These are phyloP conservation scores for Picea abies DNA, from an alignment of 83 land plant genomes.

Conservation along the genomic window DNA sequence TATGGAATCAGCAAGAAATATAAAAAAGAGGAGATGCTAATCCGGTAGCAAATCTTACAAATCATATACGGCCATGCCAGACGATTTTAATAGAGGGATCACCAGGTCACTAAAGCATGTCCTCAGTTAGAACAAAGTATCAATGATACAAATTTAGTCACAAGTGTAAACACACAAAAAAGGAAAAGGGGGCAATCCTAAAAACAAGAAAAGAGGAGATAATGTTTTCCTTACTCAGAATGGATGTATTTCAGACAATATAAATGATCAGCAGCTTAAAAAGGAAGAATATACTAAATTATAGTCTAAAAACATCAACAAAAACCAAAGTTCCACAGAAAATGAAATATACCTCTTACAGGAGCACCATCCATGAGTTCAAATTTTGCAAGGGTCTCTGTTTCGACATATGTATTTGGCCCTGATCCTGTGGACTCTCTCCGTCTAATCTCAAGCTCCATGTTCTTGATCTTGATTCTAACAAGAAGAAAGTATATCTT, in stretches of 20 bases:
- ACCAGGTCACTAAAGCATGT: too few species aligned
- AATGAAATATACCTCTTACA: constrained; percentile 69
- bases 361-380: constrained; percentile 99
- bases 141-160: too few species aligned
- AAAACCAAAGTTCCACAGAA: not conserved
- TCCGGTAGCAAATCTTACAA: too few species aligned
- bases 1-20: too few species aligned
- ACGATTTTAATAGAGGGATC: too few species aligned
- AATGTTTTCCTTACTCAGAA: not conserved
- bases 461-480: constrained; percentile 93
- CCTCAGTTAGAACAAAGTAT: too few species aligned
- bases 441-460: constrained; percentile 98
- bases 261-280: not conserved
- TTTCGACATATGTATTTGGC: constrained; percentile 95
- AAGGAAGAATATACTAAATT: not conserved
- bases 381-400: constrained; percentile 94
- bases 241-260: not conserved
- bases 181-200: too few species aligned
- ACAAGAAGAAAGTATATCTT: constrained; percentile 97
- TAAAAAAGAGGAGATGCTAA: too few species aligned
- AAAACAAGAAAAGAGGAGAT: not conserved
- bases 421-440: constrained; percentile 99
- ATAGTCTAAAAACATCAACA: not conserved
- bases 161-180: too few species aligned
- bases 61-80: too few species aligned